Percentiles rank a stretch among this genome's conserved stretches.
These are phyloP conservation scores for Saccharomyces hybrid DNA, from an alignment of 1,139 yeast species.

Conservation along the genomic window DNA sequence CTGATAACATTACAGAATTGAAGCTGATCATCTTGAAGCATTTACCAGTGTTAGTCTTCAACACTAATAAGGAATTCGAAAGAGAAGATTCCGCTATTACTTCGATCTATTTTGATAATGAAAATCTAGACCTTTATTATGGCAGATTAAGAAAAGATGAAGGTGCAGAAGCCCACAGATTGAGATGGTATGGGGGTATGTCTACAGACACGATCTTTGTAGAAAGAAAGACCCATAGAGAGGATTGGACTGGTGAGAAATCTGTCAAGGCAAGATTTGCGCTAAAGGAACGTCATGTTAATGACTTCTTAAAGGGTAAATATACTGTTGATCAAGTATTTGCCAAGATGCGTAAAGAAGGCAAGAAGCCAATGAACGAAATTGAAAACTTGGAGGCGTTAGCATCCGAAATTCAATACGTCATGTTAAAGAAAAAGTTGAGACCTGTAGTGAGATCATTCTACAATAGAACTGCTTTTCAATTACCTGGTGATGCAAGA, in stretches of 20 bases:
- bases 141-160: conserved; percentile 94
- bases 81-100: conserved; percentile 92
- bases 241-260: conserved; percentile 99
- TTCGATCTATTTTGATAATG: conserved; percentile 88
- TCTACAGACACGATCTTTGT: conserved; percentile 83
- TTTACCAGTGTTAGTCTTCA: conserved; percentile 91
- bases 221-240: conserved; percentile 95
- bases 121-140: conserved; percentile 79
- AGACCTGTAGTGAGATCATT: conserved; percentile 94
- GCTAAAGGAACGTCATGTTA: conserved; percentile 83
- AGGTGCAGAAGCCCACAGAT: conserved; percentile 97
- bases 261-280: conserved; percentile 95
- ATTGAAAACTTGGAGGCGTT: conserved; percentile 86
- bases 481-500: conserved; percentile 96
- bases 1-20: conserved; percentile 96
- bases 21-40: conserved; percentile 88
- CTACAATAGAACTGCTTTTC: conserved; percentile 97
- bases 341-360: conserved; percentile 87
- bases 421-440: conserved; percentile 71
- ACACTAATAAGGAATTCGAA: conserved; percentile 92
- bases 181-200: conserved; percentile 99
- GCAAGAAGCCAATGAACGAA: conserved; percentile 78
- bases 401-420: conserved; percentile 87
- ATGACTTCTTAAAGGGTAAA: conserved; percentile 71
- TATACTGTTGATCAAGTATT: conserved; percentile 84